Percentiles rank a stretch among this genome's conserved stretches.
phyloP scores from a whole-genome alignment of 805 yeast genomes.

The Sugiyamaella qingdaonensis region DNA sequence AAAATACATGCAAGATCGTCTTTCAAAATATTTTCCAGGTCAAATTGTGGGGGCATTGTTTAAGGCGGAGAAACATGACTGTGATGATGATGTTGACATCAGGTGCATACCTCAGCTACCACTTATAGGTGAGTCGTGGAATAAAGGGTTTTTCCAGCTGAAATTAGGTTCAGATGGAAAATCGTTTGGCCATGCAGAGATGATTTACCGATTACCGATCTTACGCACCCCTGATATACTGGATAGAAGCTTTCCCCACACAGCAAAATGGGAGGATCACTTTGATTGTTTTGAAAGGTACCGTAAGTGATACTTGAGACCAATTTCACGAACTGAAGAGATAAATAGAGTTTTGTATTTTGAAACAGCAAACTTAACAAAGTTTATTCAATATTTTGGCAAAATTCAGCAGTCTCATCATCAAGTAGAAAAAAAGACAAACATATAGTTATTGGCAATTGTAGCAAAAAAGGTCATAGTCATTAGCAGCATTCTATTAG shows the following conservation, averaged over 20 bases:
- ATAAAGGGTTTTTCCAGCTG: not conserved
- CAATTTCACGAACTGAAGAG: not conserved
- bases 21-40: slow-evolving; percentile 10
- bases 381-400: too few species aligned
- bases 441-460: too few species aligned
- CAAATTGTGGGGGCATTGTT: slow-evolving; percentile 16
- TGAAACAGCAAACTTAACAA: not conserved
- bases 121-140: slow-evolving; percentile 8
- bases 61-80: slow-evolving; percentile 1
- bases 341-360: not conserved
- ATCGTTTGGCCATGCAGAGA: not conserved
- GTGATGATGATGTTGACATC: not conserved
- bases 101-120: slow-evolving; percentile 9
- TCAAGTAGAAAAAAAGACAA: too few species aligned
- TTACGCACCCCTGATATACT: slow-evolving; percentile 18
- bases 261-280: not conserved
- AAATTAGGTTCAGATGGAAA: slow-evolving; percentile 8
- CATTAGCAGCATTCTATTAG: too few species aligned
- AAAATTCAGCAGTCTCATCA: not conserved
- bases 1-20: not conserved
- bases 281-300: not conserved
- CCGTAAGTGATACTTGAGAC: too few species aligned
- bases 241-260: slow-evolving; percentile 12
- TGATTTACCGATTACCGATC: slow-evolving; percentile 11
- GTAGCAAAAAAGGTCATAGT: too few species aligned